phyloP scores from a whole-genome alignment of 2,329 filamentous ascomycete genomes.

The Fusarium sp. region DNA sequence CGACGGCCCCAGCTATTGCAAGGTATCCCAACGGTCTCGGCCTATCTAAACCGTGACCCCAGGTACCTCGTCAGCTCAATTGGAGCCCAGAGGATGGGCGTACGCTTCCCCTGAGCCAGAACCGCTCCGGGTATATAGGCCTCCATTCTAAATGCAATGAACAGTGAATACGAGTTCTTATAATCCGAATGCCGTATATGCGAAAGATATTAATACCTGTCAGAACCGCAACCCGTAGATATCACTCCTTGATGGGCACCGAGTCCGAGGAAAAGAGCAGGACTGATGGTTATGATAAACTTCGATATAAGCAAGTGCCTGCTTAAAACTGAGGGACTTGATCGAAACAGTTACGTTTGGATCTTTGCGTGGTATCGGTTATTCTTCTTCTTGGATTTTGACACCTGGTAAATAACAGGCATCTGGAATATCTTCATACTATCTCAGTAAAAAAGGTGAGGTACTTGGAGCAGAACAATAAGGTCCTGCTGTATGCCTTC shows the following conservation, averaged over 20 bases:
- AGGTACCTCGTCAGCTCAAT: constrained; percentile 5
- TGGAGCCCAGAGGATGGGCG: constrained; percentile 21
- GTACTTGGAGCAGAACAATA: too few relatives aligned
- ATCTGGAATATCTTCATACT: too few relatives aligned
- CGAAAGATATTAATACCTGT: background rate
- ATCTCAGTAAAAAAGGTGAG: too few relatives aligned
- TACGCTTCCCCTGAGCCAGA: constrained; percentile 29
- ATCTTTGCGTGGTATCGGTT: too few relatives aligned
- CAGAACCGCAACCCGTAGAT: background rate
- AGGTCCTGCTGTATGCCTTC: too few relatives aligned
- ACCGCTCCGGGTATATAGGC: background rate
- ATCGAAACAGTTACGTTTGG: too few relatives aligned
- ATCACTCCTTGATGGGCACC: background rate
- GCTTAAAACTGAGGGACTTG: too few relatives aligned
- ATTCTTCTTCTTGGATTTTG: too few relatives aligned
- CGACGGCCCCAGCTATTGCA: background rate
- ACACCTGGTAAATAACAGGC: too few relatives aligned
- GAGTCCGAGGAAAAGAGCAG: background rate
- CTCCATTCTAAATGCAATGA: constrained; percentile 2
- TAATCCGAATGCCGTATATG: background rate
- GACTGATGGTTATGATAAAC: background rate
- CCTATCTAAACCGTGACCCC: background rate
- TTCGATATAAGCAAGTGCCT: too few relatives aligned
- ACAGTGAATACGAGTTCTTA: background rate
- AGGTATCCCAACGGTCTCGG: background rate